These are phyloP conservation scores for Forsythia viridissima DNA, from an alignment of 257 asterid species.

Conservation along the genomic window DNA sequence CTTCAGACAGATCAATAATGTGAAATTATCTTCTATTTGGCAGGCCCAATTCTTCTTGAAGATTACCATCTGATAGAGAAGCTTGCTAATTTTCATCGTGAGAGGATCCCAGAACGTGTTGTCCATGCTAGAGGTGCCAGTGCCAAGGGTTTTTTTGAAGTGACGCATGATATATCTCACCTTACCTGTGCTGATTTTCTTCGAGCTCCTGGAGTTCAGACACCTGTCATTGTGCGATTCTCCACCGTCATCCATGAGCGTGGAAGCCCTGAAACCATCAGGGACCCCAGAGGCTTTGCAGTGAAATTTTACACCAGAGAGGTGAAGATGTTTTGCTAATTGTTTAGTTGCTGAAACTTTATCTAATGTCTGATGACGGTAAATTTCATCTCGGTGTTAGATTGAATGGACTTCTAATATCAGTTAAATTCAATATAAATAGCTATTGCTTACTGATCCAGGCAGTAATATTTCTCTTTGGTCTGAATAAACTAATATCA, in stretches of 20 bases:
- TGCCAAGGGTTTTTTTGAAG: constrained; percentile 98
- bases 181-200: constrained; percentile 97
- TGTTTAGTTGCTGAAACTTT: not conserved
- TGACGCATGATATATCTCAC: constrained; percentile 82
- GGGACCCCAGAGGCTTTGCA: constrained; percentile 92
- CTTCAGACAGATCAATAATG: constrained; percentile 15
- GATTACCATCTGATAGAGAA: constrained; percentile 95
- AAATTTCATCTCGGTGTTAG: not conserved
- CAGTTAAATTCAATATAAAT: constrained; percentile 29
- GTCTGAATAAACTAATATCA: not conserved
- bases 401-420: not conserved
- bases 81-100: constrained; percentile 84
- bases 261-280: constrained; percentile 96
- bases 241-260: constrained; percentile 98
- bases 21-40: constrained; percentile 4
- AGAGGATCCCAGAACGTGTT: constrained; percentile 93
- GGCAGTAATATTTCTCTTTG: not conserved
- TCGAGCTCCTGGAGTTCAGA: constrained; percentile 96
- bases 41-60: constrained; percentile 91
- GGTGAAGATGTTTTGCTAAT: constrained; percentile 26
- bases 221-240: constrained; percentile 87
- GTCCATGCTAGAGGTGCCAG: constrained; percentile 99
- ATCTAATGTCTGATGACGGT: not conserved
- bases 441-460: not conserved
- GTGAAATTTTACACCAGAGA: constrained; percentile 64